These are phyloP conservation scores for Verbascum thapsus DNA, from an alignment of 257 asterid species.

Conservation along the genomic window DNA sequence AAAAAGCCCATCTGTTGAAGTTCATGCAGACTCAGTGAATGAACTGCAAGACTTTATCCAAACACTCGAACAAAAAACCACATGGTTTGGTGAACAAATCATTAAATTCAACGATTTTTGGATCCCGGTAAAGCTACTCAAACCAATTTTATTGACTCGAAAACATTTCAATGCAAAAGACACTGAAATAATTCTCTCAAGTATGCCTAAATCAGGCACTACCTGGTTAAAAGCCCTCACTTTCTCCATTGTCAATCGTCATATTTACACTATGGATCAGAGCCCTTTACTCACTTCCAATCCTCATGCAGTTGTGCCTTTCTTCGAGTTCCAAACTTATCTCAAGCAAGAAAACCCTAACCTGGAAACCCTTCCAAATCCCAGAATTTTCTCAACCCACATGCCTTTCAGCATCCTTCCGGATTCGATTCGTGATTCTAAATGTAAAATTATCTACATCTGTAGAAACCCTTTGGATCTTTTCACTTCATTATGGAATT, in stretches of 20 bases:
- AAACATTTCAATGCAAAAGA: neutral
- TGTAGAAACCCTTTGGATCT: constrained; percentile 27
- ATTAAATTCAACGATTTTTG: neutral
- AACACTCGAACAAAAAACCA: neutral
- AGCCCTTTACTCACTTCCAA: constrained; percentile 22
- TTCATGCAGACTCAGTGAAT: neutral
- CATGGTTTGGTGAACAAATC: neutral
- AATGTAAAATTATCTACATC: constrained; percentile 8
- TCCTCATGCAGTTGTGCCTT: constrained; percentile 16
- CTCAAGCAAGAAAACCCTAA: neutral
- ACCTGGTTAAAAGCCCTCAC: constrained; percentile 35
- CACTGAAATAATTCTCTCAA: neutral
- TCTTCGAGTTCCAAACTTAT: neutral
- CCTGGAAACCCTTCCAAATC: constrained; percentile 7
- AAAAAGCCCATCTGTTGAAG: too few species aligned
- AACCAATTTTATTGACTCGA: neutral
- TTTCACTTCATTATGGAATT: constrained; percentile 16
- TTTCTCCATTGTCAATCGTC: constrained; percentile 24
- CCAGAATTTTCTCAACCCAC: constrained; percentile 25
- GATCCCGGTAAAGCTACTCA: neutral
- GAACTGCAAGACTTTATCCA: neutral
- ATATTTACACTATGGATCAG: constrained; percentile 9
- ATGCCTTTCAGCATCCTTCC: constrained; percentile 10
- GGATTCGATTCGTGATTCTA: neutral
- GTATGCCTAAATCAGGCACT: constrained; percentile 29